phyloP scores from a whole-genome alignment of 2,329 filamentous ascomycete species.

The Fusarium chaquense region DNA sequence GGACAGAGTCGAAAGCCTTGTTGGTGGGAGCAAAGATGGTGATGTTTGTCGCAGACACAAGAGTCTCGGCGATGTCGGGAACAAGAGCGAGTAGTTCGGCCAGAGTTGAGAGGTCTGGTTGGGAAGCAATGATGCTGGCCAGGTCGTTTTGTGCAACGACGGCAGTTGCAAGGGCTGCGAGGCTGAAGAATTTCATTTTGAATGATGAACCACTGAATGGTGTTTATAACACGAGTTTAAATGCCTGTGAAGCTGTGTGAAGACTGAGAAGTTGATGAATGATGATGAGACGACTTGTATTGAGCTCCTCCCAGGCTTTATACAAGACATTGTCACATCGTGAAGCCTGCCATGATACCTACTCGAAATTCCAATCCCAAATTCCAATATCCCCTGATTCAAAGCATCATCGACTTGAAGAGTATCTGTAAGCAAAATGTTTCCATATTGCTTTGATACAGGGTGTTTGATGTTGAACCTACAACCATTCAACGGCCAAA shows the following conservation, averaged over 20 bases:
- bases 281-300: background rate
- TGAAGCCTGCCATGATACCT: background rate
- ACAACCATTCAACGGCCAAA: slow-evolving; percentile 27
- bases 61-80: slow-evolving; percentile 47
- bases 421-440: slow-evolving; percentile 2
- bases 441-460: background rate
- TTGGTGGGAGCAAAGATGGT: slow-evolving; percentile 54
- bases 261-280: slow-evolving; percentile 1
- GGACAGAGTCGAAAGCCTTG: slow-evolving; percentile 51
- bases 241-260: background rate
- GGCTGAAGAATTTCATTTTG: slow-evolving; percentile 31
- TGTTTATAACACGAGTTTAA: background rate
- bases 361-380: background rate
- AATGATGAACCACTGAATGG: background rate
- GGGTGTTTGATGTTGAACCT: background rate
- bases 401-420: slow-evolving; percentile 30
- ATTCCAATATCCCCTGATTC: background rate
- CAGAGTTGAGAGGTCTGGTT: slow-evolving; percentile 33
- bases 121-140: slow-evolving; percentile 32
- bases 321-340: slow-evolving; percentile 2
- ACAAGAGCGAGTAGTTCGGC: slow-evolving; percentile 38
- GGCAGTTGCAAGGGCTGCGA: slow-evolving; percentile 28
- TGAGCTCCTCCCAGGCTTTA: slow-evolving; percentile 20
- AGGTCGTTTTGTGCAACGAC: slow-evolving; percentile 35
- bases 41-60: slow-evolving; percentile 50